Evolutionary conservation across 306 rosid species (phyloP), one percentile per base, ranked within the genome.

Genomic region (Prunus mongolica): DNA sequence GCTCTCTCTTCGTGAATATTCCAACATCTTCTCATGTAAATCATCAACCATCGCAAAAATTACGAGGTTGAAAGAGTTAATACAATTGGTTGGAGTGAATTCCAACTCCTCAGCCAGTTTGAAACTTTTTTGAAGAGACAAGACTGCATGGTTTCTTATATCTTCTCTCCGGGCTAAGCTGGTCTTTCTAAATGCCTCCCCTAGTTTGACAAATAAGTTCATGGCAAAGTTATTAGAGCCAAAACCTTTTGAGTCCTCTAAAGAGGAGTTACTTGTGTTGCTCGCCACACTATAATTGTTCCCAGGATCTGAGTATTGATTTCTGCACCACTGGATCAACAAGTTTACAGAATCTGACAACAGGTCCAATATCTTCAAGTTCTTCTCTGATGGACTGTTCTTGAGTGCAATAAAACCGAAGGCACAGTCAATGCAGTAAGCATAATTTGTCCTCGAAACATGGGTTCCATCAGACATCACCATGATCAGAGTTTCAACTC

Each of bases 11-110:
- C 93, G 85, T 8, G 96, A 95, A 77, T 95, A 95, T 73, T 95
- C 99, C 84, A 95, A 63, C 93, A 92, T 88, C 81, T 95, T 95
- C 76, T 95, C 93, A 56, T 92, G 97, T 58, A 95, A 83, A 79
- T 92, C 97, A 73, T 92, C 99, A 12, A 92, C 92, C 99, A 91
- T 95, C 3, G 93, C 89, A 44, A 95, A 95, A 27, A 95, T 69
- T 78, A 92, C 88, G 2, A 84, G 92, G 84, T 88, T 90, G 80
- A 95, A 89, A 64, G 87, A 90, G 81, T 67, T 90, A 0, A 89
- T 85, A 44, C 90, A 91, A 72, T 84, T 87, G 73, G 83, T 41
- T 32, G 99, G 82, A 5, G 79, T 65, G 74, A 82, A 84, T 38
- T 86, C 87, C 32, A 92, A 70, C n/a, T 90, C 93, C 60, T 90